A percentile compares a stretch with the other conserved stretches of the same genome.
phyloP scores from a whole-genome alignment of 2,329 filamentous ascomycete genomes.

The Penicillium oxalicum region DNA sequence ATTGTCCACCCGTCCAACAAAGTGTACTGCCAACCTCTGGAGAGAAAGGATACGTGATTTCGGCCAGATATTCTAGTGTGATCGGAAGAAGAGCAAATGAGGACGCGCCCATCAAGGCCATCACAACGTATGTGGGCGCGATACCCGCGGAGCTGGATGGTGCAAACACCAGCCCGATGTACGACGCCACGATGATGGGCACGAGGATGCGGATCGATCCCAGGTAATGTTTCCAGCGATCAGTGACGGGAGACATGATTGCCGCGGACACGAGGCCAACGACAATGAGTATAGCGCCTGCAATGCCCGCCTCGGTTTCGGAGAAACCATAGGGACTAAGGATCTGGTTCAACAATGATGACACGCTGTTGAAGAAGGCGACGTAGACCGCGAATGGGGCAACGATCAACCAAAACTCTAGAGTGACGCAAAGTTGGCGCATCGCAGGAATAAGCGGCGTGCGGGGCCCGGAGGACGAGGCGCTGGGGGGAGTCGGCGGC shows the following conservation, averaged over 20 bases:
- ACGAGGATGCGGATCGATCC: constrained; percentile 65
- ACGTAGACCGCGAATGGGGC: constrained; percentile 80
- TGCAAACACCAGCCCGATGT: constrained; percentile 77
- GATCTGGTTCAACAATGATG: constrained; percentile 84
- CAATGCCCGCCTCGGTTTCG: constrained; percentile 81
- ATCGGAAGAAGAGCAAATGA: constrained; percentile 77
- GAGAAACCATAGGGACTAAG: constrained; percentile 77
- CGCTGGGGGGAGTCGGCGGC: constrained; percentile 71
- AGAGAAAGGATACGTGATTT: constrained; percentile 78
- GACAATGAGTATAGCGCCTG: constrained; percentile 80
- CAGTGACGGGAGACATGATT: constrained; percentile 72
- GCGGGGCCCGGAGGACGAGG: constrained; percentile 55
- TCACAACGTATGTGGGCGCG: constrained; percentile 63
- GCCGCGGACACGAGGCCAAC: constrained; percentile 76
- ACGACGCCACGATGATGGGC: constrained; percentile 66
- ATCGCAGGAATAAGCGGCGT: constrained; percentile 52
- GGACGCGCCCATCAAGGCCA: constrained; percentile 70
- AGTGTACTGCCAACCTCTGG: constrained; percentile 80
- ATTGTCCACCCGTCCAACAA: constrained; percentile 80
- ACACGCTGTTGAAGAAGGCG: constrained; percentile 88
- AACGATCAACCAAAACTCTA: constrained; percentile 74
- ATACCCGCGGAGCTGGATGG: constrained; percentile 51
- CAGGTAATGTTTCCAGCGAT: constrained; percentile 76
- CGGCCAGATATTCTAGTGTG: constrained; percentile 77
- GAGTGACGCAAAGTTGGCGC: constrained; percentile 50